A percentile compares a stretch with the other conserved stretches of the same genome.
These are phyloP conservation scores for Sclerospora graminicola DNA, from an alignment of 352 stramenopile species.

Conservation along the genomic window DNA sequence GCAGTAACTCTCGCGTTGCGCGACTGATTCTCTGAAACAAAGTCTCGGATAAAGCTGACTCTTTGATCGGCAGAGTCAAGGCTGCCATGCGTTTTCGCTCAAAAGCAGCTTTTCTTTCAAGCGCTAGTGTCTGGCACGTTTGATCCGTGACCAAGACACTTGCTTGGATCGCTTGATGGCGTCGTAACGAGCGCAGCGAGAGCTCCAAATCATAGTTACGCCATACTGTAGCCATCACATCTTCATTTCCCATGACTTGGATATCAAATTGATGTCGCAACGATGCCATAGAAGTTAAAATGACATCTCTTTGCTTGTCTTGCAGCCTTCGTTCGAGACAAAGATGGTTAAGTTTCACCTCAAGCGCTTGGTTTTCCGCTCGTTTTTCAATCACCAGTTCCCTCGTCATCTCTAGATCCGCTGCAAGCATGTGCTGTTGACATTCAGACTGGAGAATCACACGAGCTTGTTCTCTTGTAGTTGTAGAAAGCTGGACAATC, in stretches of 20 bases:
- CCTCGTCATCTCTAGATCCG: conserved; percentile 34
- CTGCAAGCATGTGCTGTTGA: conserved; percentile 33
- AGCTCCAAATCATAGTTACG: conserved; percentile 48
- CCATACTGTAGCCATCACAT: conserved; percentile 43
- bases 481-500: no score
- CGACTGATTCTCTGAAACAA: conserved; percentile 58
- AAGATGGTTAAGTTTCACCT: no score
- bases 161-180: conserved; percentile 49
- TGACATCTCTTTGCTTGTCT: no score
- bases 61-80: conserved; percentile 6
- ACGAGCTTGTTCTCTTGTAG: conserved; percentile 32
- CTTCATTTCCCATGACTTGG: conserved; percentile 37
- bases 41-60: conserved; percentile 16
- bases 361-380: no score
- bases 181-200: conserved; percentile 47
- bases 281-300: no score
- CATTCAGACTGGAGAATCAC: conserved; percentile 31
- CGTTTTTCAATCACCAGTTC: conserved; percentile 22
- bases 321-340: no score
- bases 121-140: conserved; percentile 47
- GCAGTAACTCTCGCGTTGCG: conserved; percentile 32
- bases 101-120: conserved; percentile 51
- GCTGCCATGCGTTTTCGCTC: conserved; percentile 39
- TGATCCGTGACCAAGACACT: conserved; percentile 29
- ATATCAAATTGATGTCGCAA: no score